Evolutionary conservation across 495 filamentous ascomycete species (phyloP).

Genomic region (Sabuloglossum arenarium): DNA sequence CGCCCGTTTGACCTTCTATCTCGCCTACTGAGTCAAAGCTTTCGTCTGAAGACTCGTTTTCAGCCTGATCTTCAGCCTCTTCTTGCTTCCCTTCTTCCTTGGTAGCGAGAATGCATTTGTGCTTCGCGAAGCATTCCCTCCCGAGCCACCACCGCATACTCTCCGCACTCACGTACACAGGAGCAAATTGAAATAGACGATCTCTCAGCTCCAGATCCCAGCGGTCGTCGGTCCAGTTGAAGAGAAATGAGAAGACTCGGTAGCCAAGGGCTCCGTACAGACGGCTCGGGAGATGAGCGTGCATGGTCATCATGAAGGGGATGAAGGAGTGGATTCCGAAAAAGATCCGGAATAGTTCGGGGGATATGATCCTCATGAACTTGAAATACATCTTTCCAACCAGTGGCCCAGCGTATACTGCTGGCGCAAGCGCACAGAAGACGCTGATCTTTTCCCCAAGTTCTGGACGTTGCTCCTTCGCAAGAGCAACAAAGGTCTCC

Average conservation of each 20-base stretch:
- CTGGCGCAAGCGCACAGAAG: constrained; percentile 83
- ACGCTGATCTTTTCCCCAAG: constrained; percentile 69
- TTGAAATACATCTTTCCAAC: constrained; percentile 80
- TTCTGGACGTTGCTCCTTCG: constrained; percentile 82
- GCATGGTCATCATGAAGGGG: constrained; percentile 83
- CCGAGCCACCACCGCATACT: constrained; percentile 95
- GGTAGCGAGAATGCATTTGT: constrained; percentile 77
- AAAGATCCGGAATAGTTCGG: constrained; percentile 52
- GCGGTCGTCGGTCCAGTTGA: constrained; percentile 67
- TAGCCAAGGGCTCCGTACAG: constrained; percentile 81
- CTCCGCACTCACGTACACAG: constrained; percentile 77
- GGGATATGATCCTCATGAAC: constrained; percentile 69
- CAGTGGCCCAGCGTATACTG: constrained; percentile 74
- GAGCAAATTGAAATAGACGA: constrained; percentile 80
- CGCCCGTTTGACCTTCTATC: neutral
- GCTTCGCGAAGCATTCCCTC: constrained; percentile 70
- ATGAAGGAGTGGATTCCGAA: constrained; percentile 95
- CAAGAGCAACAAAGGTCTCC: constrained; percentile 70
- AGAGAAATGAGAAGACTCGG: constrained; percentile 73
- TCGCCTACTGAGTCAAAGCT: neutral
- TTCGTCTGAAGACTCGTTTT: too few relatives aligned
- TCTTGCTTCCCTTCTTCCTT: constrained; percentile 43
- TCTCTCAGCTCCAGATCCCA: constrained; percentile 70
- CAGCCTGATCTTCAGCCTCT: constrained; percentile 31
- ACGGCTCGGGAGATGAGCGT: constrained; percentile 33